phyloP scores from a whole-genome alignment of 2,329 filamentous ascomycete species.

The Tolypocladium album region DNA sequence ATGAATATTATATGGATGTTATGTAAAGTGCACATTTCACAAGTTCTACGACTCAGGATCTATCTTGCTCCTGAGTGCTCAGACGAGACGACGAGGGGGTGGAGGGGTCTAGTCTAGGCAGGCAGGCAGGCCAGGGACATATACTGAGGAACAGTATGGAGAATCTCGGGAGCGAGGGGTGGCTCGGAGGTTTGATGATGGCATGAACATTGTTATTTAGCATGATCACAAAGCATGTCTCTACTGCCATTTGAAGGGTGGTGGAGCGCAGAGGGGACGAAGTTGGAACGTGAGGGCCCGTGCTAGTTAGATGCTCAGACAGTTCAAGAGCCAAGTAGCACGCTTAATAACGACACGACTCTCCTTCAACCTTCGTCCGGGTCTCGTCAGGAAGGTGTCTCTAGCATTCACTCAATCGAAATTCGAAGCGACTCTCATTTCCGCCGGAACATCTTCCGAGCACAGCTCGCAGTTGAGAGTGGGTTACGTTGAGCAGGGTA shows the following conservation, averaged over 20 bases:
- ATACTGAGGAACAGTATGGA: background rate
- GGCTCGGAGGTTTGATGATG: slow-evolving; percentile 6
- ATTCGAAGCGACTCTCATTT: no score
- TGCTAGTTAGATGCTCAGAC: background rate
- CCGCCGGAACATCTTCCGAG: no score
- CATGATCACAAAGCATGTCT: slow-evolving; percentile 12
- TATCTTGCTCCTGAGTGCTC: slow-evolving; percentile 3
- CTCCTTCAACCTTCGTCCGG: background rate
- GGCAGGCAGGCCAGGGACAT: background rate
- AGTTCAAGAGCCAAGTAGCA: background rate
- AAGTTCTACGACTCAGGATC: slow-evolving; percentile 1
- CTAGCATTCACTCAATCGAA: no score
- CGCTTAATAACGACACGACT: background rate
- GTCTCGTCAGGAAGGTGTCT: no score
- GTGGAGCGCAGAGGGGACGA: background rate
- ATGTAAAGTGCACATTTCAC: slow-evolving; percentile 22
- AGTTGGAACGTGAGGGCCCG: background rate
- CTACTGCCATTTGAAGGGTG: background rate
- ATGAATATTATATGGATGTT: slow-evolving; percentile 26
- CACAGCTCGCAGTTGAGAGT: no score
- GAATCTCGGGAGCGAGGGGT: background rate
- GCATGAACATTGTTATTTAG: slow-evolving; percentile 26
- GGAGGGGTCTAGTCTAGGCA: background rate
- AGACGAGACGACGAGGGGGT: background rate
- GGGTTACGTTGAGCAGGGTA: no score